Evolutionary conservation across 2,329 filamentous ascomycete genomes (phyloP), one percentile per base, ranked within the genome.

Genomic region (Apiospora malaysiana): DNA sequence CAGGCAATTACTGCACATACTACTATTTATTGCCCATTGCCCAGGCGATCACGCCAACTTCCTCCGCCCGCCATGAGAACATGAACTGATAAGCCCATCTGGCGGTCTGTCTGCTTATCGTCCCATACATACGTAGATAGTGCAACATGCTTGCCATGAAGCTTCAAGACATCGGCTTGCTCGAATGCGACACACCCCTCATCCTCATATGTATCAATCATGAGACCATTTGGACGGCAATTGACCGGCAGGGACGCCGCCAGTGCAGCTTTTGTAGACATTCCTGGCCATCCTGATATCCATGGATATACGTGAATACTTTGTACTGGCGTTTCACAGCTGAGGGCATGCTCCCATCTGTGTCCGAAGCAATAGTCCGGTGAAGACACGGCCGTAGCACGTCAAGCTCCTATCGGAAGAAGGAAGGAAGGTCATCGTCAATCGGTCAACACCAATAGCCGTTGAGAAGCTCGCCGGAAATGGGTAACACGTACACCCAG

Each of bases 371-470:
- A 32, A 21, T 27, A 25, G 21, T 37, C 37, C 51, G 51, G 51
- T 37, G 51, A 59, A 37, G n/a, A 49, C 46, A 51, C 47, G 45
- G 27, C 47, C 3, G n/a, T 23, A 51, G 47, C n/a, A 51, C 27
- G n/a, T 32, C 25, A 32, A 59, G 25, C 51, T 59, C 25, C 51
- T 59, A 32, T 59, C 51, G 51, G 51, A 37, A 37, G 51, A 59
- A 59, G 12, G 51, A 25, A 37, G n/a, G 51, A 59, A 59, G 12
- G 16, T 37, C 27, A 59, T 32, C 25, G 51, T 27, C 14, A 37
- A 2, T 59, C 27, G 51, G 27, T 3, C 56, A 7, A n/a, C 56
- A 32, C 27, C 56, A 63, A 59, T 40, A 21, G 56, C 56, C 21
- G 56, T 23, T 40, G 56, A 63, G 56, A 21, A 40, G 56, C 32